Evolutionary conservation across 2,329 filamentous ascomycete species (phyloP).

Genomic region (Trichoderma sp.): DNA sequence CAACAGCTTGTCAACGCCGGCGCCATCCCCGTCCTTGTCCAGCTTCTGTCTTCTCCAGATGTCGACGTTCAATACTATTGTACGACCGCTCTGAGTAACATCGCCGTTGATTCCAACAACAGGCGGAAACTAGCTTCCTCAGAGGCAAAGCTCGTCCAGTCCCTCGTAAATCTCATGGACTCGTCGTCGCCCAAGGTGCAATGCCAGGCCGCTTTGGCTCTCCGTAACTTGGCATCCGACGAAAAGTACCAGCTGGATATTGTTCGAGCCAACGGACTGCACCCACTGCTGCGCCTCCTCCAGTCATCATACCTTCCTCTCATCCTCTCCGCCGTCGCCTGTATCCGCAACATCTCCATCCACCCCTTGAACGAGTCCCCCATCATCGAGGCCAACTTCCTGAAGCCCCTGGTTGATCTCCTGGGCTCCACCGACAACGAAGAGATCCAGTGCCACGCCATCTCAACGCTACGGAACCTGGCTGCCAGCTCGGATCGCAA

Average conservation of each 20-base stretch:
- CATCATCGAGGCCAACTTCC: conserved; percentile 95
- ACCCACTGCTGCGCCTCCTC: conserved; percentile 81
- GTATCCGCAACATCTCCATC: conserved; percentile 98
- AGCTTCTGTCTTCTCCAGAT: conserved; percentile 87
- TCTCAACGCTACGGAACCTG: conserved; percentile 92
- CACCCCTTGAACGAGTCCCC: conserved; percentile 97
- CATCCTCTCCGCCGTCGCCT: conserved; percentile 94
- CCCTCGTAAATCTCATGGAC: conserved; percentile 93
- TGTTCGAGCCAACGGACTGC: conserved; percentile 82
- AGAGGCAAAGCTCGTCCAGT: conserved; percentile 89
- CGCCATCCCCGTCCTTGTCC: conserved; percentile 95
- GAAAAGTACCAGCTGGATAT: conserved; percentile 99
- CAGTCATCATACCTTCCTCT: conserved; percentile 95
- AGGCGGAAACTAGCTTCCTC: conserved; percentile 87
- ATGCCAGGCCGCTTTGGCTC: conserved; percentile 90
- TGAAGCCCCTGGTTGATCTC: conserved; percentile 90
- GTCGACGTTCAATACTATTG: conserved; percentile 99
- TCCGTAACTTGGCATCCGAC: conserved; percentile 94
- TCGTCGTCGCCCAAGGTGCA: conserved; percentile 97
- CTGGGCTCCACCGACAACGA: conserved; percentile 96
- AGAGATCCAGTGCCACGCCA: conserved; percentile 98
- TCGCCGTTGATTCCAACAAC: conserved; percentile 91
- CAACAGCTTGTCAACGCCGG: conserved; percentile 96
- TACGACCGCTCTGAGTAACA: conserved; percentile 97
- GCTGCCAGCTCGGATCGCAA: conserved; percentile 96